Percentiles rank a stretch among this genome's conserved stretches.
phyloP scores from a whole-genome alignment of 2,329 filamentous ascomycete genomes.

The Diaporthe velutina region DNA sequence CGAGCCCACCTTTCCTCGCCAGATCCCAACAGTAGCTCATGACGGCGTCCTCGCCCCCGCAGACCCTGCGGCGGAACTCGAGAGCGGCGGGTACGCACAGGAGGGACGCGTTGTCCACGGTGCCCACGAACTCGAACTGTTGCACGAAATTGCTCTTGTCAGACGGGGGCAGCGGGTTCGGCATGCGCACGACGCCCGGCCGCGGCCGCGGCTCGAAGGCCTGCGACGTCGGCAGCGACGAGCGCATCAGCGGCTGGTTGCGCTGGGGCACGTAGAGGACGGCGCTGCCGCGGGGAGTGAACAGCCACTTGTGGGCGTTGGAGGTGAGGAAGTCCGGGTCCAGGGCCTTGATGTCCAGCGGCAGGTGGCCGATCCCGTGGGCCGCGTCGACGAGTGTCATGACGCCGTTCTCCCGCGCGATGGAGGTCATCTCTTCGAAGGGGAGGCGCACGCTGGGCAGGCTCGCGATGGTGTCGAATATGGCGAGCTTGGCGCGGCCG shows the following conservation, averaged over 20 bases:
- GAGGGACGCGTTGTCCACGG: slow-evolving; percentile 78
- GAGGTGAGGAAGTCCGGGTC: slow-evolving; percentile 88
- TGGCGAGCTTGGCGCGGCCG: slow-evolving; percentile 73
- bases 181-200: slow-evolving; percentile 43
- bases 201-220: slow-evolving; percentile 71
- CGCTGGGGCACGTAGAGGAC: slow-evolving; percentile 82
- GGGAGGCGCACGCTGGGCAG: slow-evolving; percentile 84
- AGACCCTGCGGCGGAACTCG: slow-evolving; percentile 74
- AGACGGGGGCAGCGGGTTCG: slow-evolving; percentile 57
- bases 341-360: slow-evolving; percentile 73
- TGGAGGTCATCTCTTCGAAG: slow-evolving; percentile 74
- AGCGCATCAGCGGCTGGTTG: slow-evolving; percentile 81
- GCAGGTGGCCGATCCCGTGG: slow-evolving; percentile 85
- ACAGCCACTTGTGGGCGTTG: slow-evolving; percentile 94
- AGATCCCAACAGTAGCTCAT: slow-evolving; percentile 72
- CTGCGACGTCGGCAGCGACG: slow-evolving; percentile 83
- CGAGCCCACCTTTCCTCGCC: slow-evolving; percentile 72
- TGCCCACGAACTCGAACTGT: slow-evolving; percentile 83
- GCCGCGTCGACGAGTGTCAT: slow-evolving; percentile 86
- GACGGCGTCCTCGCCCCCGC: slow-evolving; percentile 81
- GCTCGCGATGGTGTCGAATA: slow-evolving; percentile 87
- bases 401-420: slow-evolving; percentile 76
- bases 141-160: slow-evolving; percentile 71
- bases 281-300: slow-evolving; percentile 82
- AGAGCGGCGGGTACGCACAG: slow-evolving; percentile 80